Evolutionary conservation across 1,284 basidiomycete genomes (phyloP).

Genomic region (Neolentinus lepideus): DNA sequence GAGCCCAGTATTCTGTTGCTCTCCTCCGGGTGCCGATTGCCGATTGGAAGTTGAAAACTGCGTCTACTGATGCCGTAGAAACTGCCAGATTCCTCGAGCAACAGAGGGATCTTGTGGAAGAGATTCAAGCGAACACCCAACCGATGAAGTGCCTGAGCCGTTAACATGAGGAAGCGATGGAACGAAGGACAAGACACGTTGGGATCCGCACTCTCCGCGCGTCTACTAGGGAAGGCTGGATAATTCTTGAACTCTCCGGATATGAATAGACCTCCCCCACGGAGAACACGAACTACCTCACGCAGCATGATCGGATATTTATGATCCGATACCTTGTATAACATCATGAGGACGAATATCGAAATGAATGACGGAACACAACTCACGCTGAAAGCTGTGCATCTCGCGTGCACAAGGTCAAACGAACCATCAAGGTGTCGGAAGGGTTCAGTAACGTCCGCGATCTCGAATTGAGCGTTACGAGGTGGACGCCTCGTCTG

Average conservation of each 20-base stretch:
- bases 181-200: not conserved
- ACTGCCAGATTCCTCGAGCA: conserved; percentile 24
- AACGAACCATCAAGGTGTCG: conserved; percentile 43
- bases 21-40: conserved; percentile 33
- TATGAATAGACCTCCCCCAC: conserved; percentile 57
- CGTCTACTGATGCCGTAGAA: conserved; percentile 32
- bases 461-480: conserved; percentile 59
- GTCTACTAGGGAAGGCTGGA: conserved; percentile 28
- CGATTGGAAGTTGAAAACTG: conserved; percentile 37
- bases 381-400: conserved; percentile 51
- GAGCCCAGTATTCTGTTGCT: conserved; percentile 11
- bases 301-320: conserved; percentile 42
- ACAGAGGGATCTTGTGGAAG: conserved; percentile 24
- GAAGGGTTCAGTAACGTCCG: conserved; percentile 44
- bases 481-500: conserved; percentile 47
- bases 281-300: conserved; percentile 53
- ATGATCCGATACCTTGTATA: conserved; percentile 28
- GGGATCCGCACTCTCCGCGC: conserved; percentile 15
- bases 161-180: conserved; percentile 3
- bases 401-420: conserved; percentile 59
- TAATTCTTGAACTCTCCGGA: conserved; percentile 48
- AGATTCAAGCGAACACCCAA: conserved; percentile 27
- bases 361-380: not conserved
- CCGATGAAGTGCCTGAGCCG: conserved; percentile 8
- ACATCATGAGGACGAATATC: conserved; percentile 6